Base-by-base conservation (phyloP, 2,329 filamentous ascomycete genomes). In the Teratosphaeria zuluensis region DNA sequence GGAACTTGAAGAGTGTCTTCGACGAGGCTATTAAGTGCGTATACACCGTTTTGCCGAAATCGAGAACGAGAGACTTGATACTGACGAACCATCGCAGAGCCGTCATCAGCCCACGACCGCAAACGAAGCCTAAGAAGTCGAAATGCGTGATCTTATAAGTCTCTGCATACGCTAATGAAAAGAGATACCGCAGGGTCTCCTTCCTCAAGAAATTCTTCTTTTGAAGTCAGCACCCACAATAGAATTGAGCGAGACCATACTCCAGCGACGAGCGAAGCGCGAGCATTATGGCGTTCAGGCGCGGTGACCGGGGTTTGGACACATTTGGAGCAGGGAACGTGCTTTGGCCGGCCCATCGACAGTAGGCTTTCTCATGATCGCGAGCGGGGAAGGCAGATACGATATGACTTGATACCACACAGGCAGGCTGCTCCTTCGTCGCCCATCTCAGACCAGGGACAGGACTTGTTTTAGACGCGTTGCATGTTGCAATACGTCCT, bases 1-100 rank as follows among this genome's bases (percentile, higher is more conserved):
- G 92, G 71, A 96, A 96, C 75, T 77, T 99, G 68, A 99, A 99
- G 86, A 95, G 90, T 70, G 94, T 99, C 54, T 99, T 99, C 72
- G 94, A 99, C 72, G 92, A 96, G 77, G 94, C 94, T 35, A 99
- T 99, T 72, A 87, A 94, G 94, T 97, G 78, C 68, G 87, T 77
- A 46, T 54, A 51, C 16, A 33, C n/a, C 53, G 21, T 11, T 31
- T n/a, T 2, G 11, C 12, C 24, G 5, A 7, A 14, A 28, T 28
- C 35, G 38, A 48, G 33, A 14, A 5, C 4, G 28, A n/a, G 28
- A 33, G 30, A 6, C 35, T 3, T 53, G 28, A 21, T 61, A 53
- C 61, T 21, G 12, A 3, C 14, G 11, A 19, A 19, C 21, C 42
- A 19, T 24, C 53, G 14, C 68, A 90, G 87, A 68, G 86, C 87